Evolutionary conservation across 176 grass and related monocot species (phyloP).

Genomic region (Rhynchospora pubera): DNA sequence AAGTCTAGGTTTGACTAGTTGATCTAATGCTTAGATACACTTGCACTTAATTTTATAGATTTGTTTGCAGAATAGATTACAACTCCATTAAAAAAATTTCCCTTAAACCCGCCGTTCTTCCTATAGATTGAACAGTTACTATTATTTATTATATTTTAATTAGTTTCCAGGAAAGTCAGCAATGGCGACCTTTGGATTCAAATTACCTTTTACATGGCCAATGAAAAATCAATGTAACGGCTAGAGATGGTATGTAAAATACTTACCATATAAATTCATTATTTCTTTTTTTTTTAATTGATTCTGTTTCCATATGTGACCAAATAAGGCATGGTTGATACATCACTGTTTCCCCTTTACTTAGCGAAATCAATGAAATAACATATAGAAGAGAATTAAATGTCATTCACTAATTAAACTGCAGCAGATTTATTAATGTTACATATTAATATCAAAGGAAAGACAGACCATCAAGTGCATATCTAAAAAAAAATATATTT

Average conservation of each 20-base stretch:
- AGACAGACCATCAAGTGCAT: neutral
- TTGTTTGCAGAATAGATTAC: neutral
- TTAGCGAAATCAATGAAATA: neutral
- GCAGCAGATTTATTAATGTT: neutral
- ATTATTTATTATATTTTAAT: neutral
- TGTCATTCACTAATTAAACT: neutral
- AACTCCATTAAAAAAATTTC: neutral
- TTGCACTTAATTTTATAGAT: neutral
- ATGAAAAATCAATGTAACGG: neutral
- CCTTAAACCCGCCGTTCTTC: neutral
- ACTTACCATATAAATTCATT: neutral
- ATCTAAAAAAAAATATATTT: slow-evolving; percentile 8
- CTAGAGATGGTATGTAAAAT: neutral
- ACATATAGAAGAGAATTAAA: slow-evolving; percentile 10
- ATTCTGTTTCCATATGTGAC: neutral
- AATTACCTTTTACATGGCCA: neutral
- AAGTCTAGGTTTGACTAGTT: neutral
- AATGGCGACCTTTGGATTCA: neutral
- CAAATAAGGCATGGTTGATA: neutral
- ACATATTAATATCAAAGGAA: neutral
- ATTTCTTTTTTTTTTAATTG: neutral
- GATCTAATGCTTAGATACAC: neutral
- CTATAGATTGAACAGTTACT: neutral
- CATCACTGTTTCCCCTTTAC: neutral
- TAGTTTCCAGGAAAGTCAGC: neutral